phyloP scores from a whole-genome alignment of 805 yeast species.

The Vanderwaltozyma verrucispora region DNA sequence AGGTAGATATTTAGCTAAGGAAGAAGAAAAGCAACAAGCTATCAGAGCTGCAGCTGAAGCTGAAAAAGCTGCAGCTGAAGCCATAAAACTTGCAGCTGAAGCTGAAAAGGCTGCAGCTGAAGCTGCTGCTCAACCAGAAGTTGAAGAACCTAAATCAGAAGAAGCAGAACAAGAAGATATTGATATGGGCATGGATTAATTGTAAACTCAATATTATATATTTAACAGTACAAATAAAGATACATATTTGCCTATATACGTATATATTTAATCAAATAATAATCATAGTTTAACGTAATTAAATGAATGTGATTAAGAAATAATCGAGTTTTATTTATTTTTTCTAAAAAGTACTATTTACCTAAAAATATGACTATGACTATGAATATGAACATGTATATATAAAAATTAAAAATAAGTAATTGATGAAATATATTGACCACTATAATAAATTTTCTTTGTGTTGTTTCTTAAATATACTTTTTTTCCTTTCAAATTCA shows the following conservation, averaged over 20 bases:
- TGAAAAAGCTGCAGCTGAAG: constrained; percentile 5
- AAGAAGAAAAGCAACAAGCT: constrained; percentile 91
- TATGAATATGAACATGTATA: background rate
- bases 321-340: no score
- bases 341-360: no score
- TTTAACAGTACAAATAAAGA: no score
- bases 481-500: constrained; percentile 62
- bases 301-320: no score
- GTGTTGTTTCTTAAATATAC: constrained; percentile 22
- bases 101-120: constrained; percentile 16
- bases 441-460: background rate
- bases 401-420: background rate
- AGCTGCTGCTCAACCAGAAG: constrained; percentile 23
- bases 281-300: no score
- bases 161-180: constrained; percentile 33
- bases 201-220: no score
- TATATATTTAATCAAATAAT: no score
- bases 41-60: constrained; percentile 72
- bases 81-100: constrained; percentile 54
- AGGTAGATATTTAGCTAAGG: constrained; percentile 89
- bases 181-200: background rate
- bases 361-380: no score
- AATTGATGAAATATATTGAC: background rate
- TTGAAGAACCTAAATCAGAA: background rate
- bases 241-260: no score